phyloP scores from a whole-genome alignment of 306 rosid species.

The Cicer bijugum region DNA sequence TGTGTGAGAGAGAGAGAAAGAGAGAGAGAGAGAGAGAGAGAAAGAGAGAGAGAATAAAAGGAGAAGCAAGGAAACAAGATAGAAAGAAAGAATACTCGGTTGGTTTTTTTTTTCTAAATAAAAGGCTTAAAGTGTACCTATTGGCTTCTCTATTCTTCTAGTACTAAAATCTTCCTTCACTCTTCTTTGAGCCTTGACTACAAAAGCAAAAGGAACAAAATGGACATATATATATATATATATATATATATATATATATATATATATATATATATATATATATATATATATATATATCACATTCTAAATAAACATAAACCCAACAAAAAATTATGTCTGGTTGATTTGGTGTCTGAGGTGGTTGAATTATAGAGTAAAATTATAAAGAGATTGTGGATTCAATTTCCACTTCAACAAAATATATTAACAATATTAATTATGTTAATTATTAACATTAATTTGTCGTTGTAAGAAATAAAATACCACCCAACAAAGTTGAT shows the following conservation, averaged over 20 bases:
- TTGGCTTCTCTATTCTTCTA: slow-evolving; percentile 22
- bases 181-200: slow-evolving; percentile 84
- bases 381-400: too few relatives aligned
- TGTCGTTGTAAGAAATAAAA: too few relatives aligned
- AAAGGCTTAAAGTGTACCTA: slow-evolving; percentile 31
- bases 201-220: slow-evolving; percentile 82
- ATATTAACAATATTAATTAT: too few relatives aligned
- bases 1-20: slow-evolving; percentile 47
- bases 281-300: too few relatives aligned
- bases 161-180: slow-evolving; percentile 42
- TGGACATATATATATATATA: slow-evolving; percentile 51
- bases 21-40: slow-evolving; percentile 41
- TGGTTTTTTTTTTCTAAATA: slow-evolving; percentile 39
- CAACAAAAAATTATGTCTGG: neutral
- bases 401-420: too few relatives aligned
- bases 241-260: too few relatives aligned
- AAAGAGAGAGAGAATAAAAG: slow-evolving; percentile 42
- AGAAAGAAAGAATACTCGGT: slow-evolving; percentile 51
- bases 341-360: too few relatives aligned
- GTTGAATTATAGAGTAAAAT: too few relatives aligned
- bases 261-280: too few relatives aligned
- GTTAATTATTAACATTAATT: too few relatives aligned
- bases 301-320: slow-evolving; percentile 51
- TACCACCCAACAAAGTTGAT: too few relatives aligned
- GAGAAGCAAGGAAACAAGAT: slow-evolving; percentile 48